Percentiles rank a stretch among this genome's conserved stretches.
Evolutionary conservation across 129 eudicot genomes (phyloP).

Genomic region (Kitagawia praeruptora): DNA sequence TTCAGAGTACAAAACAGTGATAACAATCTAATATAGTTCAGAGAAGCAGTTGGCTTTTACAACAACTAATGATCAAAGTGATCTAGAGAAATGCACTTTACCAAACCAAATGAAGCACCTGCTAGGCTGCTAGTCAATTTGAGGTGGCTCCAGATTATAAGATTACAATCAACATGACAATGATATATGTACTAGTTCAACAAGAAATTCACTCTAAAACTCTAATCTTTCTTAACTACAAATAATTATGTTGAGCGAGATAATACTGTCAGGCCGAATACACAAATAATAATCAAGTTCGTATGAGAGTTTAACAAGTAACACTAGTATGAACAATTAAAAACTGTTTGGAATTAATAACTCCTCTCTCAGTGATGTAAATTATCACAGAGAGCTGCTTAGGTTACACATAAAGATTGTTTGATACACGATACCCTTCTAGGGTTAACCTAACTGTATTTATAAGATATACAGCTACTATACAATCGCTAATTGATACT

Average conservation of each 20-base stretch:
- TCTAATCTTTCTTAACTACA: background rate
- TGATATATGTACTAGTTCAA: background rate
- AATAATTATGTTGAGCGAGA: background rate
- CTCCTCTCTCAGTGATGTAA: no score
- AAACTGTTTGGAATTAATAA: no score
- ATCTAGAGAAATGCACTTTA: background rate
- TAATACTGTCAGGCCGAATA: no score
- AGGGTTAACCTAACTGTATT: no score
- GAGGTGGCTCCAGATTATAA: background rate
- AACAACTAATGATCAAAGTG: background rate
- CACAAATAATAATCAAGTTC: no score
- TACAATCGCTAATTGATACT: no score
- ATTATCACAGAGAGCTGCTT: no score
- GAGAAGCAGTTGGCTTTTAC: background rate
- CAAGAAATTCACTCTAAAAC: background rate
- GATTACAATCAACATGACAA: background rate
- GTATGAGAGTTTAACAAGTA: no score
- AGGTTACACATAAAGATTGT: no score
- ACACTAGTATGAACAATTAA: no score
- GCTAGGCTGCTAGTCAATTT: background rate
- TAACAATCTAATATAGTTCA: background rate
- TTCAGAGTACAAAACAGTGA: conserved; percentile 11
- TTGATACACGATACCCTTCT: no score
- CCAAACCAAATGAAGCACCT: background rate
- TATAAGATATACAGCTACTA: no score